Conservation (phyloP, 345 rosid genomes). For the Arabis alpina region DNA sequence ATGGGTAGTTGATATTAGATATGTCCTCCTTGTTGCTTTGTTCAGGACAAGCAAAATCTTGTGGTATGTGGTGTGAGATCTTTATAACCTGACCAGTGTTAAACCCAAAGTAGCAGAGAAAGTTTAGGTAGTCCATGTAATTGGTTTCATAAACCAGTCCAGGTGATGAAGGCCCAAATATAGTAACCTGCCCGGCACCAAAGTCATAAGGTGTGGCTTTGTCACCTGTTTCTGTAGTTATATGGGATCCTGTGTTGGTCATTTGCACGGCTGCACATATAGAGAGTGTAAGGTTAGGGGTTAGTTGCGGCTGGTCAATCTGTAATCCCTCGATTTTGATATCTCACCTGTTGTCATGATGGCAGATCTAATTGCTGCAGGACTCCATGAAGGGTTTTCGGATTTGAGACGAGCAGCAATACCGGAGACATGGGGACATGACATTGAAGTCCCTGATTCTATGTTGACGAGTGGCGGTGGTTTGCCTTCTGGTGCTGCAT, state of each 20-base stretch:
- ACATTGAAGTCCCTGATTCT: conserved; percentile 80
- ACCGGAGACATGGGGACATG: conserved; percentile 79
- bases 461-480: conserved; percentile 52
- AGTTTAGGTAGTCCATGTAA: conserved; percentile 61
- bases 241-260: conserved; percentile 54
- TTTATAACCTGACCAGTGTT: conserved; percentile 40
- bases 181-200: conserved; percentile 68
- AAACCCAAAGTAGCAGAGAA: conserved; percentile 61
- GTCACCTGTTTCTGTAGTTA: conserved; percentile 55
- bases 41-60: conserved; percentile 53
- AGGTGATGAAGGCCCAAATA: conserved; percentile 55
- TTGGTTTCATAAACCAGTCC: conserved; percentile 67
- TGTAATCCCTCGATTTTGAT: conserved; percentile 4
- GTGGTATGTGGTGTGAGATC: conserved; percentile 45
- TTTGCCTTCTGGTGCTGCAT: conserved; percentile 48
- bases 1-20: conserved; percentile 75
- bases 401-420: conserved; percentile 64
- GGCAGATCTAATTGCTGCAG: conserved; percentile 74
- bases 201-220: conserved; percentile 62
- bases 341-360: conserved; percentile 73
- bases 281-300: conserved; percentile 9
- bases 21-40: conserved; percentile 48
- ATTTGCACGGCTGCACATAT: conserved; percentile 52
- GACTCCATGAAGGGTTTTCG: conserved; percentile 56
- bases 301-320: neutral